Percentiles rank a stretch among this genome's conserved stretches.
Conservation (phyloP, 163 green algal genomes). For the Chlamydomonas reinhardtii region DNA sequence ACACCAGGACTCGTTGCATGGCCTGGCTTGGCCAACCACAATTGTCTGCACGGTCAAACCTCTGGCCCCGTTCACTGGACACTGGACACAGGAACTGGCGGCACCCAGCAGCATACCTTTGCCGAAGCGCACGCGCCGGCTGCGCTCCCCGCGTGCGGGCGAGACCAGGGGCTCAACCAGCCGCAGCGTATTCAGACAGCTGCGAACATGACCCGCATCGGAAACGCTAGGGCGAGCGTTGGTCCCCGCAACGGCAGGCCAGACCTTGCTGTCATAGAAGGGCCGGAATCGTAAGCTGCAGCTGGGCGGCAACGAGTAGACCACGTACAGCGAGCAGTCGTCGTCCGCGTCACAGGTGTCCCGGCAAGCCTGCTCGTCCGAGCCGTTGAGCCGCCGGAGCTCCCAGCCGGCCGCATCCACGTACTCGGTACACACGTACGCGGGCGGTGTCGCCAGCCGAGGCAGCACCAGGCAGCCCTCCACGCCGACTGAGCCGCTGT, state of each 20-base stretch:
- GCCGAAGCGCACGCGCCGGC: not conserved
- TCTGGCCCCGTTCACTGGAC: too few species aligned
- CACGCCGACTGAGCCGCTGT: not conserved
- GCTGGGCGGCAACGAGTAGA: not conserved
- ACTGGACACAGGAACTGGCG: not conserved
- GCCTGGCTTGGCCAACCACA: too few species aligned
- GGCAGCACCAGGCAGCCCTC: not conserved
- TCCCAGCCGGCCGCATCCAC: not conserved
- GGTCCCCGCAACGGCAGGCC: not conserved
- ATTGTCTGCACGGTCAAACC: too few species aligned
- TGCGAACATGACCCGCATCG: not conserved
- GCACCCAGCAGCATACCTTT: not conserved
- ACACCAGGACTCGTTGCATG: too few species aligned
- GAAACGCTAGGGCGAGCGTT: not conserved
- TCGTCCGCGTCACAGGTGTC: not conserved
- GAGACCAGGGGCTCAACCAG: not conserved
- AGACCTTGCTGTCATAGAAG: not conserved
- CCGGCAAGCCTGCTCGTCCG: not conserved
- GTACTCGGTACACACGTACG: not conserved
- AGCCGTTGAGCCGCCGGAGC: not conserved
- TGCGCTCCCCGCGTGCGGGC: not conserved
- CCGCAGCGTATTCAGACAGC: not conserved
- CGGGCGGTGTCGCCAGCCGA: not conserved
- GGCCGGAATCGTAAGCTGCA: not conserved
- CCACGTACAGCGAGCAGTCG: not conserved